These are phyloP conservation scores for Fomitopsis betulina DNA, from an alignment of 1,284 basidiomycete species.

Conservation along the genomic window DNA sequence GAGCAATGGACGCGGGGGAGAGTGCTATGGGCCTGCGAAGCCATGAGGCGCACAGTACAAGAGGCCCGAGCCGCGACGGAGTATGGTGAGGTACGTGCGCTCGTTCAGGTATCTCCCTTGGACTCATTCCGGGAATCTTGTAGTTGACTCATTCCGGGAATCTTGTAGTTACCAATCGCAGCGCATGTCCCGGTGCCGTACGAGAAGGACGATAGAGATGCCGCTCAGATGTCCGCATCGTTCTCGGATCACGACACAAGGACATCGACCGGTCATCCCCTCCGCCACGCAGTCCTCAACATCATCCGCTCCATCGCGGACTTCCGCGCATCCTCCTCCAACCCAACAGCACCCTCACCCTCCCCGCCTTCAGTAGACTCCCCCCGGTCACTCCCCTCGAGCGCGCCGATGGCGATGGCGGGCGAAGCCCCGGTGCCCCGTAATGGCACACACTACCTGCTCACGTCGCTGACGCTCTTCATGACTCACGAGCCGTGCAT, in stretches of 20 bases:
- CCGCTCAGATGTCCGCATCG: conserved; percentile 31
- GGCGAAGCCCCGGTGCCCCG: conserved; percentile 2
- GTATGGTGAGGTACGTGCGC: conserved; percentile 52
- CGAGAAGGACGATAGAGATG: conserved; percentile 26
- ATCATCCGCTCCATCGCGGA: conserved; percentile 66
- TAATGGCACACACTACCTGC: conserved; percentile 79
- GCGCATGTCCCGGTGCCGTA: conserved; percentile 70
- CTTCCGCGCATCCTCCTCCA: conserved; percentile 36
- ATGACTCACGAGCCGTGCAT: conserved; percentile 92
- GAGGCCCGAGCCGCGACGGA: conserved; percentile 45
- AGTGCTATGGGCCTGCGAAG: conserved; percentile 70
- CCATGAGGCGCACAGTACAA: conserved; percentile 48
- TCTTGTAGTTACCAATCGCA: conserved; percentile 65
- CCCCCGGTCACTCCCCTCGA: conserved; percentile 2
- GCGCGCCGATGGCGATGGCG: neutral
- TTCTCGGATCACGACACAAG: conserved; percentile 73
- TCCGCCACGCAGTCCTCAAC: conserved; percentile 81
- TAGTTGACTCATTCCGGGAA: conserved; percentile 4
- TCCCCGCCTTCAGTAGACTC: conserved; percentile 10
- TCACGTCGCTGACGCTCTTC: conserved; percentile 81
- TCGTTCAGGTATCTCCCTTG: neutral
- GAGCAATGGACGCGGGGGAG: conserved; percentile 65
- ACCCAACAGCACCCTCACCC: conserved; percentile 5
- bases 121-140: neutral
- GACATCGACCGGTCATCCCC: conserved; percentile 60